Conservation (phyloP, 2,329 filamentous ascomycete genomes). For the Parastagonospora nodorum region DNA sequence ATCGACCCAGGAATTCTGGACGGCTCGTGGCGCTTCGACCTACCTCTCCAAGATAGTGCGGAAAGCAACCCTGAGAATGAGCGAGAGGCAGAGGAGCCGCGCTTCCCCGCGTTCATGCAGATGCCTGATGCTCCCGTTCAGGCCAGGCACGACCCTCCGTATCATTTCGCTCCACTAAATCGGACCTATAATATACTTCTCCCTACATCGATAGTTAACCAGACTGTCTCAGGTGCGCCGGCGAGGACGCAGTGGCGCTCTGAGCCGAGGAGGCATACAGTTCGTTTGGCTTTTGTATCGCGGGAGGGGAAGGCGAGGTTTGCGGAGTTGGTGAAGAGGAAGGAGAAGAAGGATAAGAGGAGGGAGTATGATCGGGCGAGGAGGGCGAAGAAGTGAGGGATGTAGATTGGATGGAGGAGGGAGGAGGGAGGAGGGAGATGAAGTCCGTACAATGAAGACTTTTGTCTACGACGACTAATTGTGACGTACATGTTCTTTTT, state of each 20-base stretch:
- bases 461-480: too few relatives aligned
- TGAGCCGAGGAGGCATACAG: background rate
- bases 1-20: too few relatives aligned
- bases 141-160: too few relatives aligned
- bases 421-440: background rate
- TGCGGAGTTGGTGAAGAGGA: background rate
- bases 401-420: background rate
- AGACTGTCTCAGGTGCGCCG: background rate
- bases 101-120: too few relatives aligned
- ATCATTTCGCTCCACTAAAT: too few relatives aligned
- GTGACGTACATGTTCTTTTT: too few relatives aligned
- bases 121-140: too few relatives aligned
- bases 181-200: background rate
- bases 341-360: slow-evolving; percentile 4
- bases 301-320: slow-evolving; percentile 5
- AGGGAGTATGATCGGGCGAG: background rate
- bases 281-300: slow-evolving; percentile 2
- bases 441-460: too few relatives aligned
- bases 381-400: background rate
- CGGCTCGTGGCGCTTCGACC: too few relatives aligned
- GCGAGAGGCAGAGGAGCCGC: too few relatives aligned
- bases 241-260: background rate
- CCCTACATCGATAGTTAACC: background rate
- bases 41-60: too few relatives aligned
- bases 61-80: too few relatives aligned